Conservation (phyloP, 2,329 filamentous ascomycete genomes). For the Penicillium brasilianum region DNA sequence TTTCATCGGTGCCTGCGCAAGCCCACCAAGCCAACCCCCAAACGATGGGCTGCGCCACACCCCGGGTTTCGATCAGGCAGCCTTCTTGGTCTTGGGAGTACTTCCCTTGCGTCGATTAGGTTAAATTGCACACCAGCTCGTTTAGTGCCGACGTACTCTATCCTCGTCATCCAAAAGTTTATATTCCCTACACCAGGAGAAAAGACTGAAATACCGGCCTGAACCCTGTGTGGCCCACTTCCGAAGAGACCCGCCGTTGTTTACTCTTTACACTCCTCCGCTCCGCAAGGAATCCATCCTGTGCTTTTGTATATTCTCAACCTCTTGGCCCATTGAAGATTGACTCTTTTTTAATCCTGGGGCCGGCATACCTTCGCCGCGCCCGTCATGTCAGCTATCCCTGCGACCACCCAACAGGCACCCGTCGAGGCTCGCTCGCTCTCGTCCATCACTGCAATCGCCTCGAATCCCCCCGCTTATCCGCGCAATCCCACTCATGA, state of each 20-base stretch:
- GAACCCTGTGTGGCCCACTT: constrained; percentile 15
- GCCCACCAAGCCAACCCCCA: constrained; percentile 5
- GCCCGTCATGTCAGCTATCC: constrained; percentile 32
- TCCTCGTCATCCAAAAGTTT: constrained; percentile 3
- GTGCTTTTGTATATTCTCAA: background rate
- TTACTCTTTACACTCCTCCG: constrained; percentile 16
- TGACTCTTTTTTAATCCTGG: constrained; percentile 2
- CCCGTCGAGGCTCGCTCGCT: constrained; percentile 81
- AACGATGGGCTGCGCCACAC: constrained; percentile 31
- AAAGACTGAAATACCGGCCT: constrained; percentile 7
- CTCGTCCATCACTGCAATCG: constrained; percentile 76
- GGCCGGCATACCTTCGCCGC: constrained; percentile 35
- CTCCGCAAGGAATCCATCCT: constrained; percentile 4
- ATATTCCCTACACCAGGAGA: background rate
- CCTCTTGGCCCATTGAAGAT: constrained; percentile 4
- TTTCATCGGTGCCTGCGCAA: constrained; percentile 9
- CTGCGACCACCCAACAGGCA: constrained; percentile 30
- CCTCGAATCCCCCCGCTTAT: constrained; percentile 84
- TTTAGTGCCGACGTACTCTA: constrained; percentile 5
- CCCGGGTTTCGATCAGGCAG: constrained; percentile 25
- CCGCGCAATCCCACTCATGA: constrained; percentile 75
- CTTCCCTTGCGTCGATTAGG: constrained; percentile 23
- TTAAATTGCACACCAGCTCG: constrained; percentile 11
- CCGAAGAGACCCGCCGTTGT: constrained; percentile 27
- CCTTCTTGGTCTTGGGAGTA: constrained; percentile 12